These are phyloP conservation scores for Leishmania gerbilli DNA, from an alignment of 208 protist species.

Conservation along the genomic window DNA sequence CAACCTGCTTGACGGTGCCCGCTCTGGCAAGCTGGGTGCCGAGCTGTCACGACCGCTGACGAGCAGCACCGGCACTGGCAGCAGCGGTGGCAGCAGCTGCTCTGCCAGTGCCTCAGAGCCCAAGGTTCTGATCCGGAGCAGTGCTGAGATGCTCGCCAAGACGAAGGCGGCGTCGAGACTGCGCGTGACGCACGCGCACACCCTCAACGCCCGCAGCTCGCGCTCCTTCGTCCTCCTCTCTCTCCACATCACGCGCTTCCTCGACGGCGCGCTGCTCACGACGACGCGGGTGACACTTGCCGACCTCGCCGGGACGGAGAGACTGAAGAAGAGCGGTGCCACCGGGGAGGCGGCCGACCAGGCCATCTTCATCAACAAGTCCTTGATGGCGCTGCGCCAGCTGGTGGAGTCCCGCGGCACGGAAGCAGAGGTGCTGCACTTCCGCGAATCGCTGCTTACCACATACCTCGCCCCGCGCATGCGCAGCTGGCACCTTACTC, in stretches of 20 bases:
- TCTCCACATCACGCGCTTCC: constrained; percentile 64
- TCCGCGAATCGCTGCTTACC: constrained; percentile 62
- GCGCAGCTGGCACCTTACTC: constrained; percentile 63
- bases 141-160: constrained; percentile 28
- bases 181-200: constrained; percentile 48
- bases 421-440: constrained; percentile 44
- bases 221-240: constrained; percentile 67
- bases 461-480: constrained; percentile 66
- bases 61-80: not conserved
- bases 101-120: constrained; percentile 35
- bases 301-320: constrained; percentile 94
- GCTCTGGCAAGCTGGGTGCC: constrained; percentile 16
- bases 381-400: constrained; percentile 86
- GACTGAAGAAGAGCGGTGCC: constrained; percentile 80
- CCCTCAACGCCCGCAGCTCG: constrained; percentile 65
- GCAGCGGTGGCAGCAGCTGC: constrained; percentile 10
- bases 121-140: constrained; percentile 43
- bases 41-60: constrained; percentile 30
- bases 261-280: constrained; percentile 51
- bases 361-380: constrained; percentile 92
- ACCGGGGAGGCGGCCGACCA: constrained; percentile 77
- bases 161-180: constrained; percentile 40
- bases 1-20: constrained; percentile 46
- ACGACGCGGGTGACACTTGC: constrained; percentile 77
- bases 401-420: constrained; percentile 47